phyloP scores from a whole-genome alignment of 768 basidiomycete genomes.

The Roridomyces roridus region DNA sequence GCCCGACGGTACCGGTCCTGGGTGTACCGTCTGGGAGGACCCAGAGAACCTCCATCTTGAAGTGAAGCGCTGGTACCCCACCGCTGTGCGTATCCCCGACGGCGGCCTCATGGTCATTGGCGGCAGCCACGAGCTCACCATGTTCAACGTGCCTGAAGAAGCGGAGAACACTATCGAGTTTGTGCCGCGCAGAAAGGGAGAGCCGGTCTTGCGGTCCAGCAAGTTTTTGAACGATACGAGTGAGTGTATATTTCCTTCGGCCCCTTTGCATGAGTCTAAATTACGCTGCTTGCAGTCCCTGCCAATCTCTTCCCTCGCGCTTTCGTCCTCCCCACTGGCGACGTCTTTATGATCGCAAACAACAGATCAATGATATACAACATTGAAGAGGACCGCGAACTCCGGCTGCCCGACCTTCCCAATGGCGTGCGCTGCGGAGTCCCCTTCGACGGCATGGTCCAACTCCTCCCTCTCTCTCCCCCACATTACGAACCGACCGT shows the following conservation, averaged over 20 bases:
- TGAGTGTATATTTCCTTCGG: constrained; percentile 5
- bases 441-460: constrained; percentile 59
- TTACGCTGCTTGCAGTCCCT: background rate
- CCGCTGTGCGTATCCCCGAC: constrained; percentile 13
- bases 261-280: constrained; percentile 17
- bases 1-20: constrained; percentile 11
- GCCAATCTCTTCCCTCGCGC: constrained; percentile 37
- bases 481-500: constrained; percentile 53
- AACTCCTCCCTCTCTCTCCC: constrained; percentile 56
- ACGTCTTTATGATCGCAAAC: constrained; percentile 60
- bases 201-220: background rate
- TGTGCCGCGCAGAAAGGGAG: constrained; percentile 13
- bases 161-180: constrained; percentile 16
- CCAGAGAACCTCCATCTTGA: constrained; percentile 13
- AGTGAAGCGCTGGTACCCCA: constrained; percentile 22
- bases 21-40: constrained; percentile 25
- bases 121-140: constrained; percentile 39
- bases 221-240: constrained; percentile 7
- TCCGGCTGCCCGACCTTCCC: constrained; percentile 52
- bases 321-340: constrained; percentile 54
- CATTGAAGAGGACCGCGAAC: constrained; percentile 44
- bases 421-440: constrained; percentile 65
- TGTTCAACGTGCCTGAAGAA: constrained; percentile 4
- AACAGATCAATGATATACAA: constrained; percentile 42
- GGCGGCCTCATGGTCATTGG: constrained; percentile 27